Evolutionary conservation across 202 grass and related monocot genomes (phyloP).

Genomic region (Musa balbisiana): DNA sequence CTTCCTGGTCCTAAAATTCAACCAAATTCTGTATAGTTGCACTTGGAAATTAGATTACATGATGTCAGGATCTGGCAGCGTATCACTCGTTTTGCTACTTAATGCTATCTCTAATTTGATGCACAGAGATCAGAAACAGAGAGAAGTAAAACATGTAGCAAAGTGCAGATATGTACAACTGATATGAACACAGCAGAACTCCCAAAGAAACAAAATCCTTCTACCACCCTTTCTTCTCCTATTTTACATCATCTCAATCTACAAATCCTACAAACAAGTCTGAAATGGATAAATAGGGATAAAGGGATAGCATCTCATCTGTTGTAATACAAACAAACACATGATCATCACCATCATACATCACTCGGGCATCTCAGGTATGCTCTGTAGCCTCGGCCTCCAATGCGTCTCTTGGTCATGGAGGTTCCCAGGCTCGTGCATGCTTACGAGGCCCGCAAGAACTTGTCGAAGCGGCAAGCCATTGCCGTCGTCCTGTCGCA

Average conservation of each 20-base stretch:
- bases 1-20: too few species aligned
- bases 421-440: slow-evolving; percentile 13
- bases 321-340: neutral
- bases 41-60: too few species aligned
- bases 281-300: too few species aligned
- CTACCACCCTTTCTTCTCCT: neutral
- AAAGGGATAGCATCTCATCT: too few species aligned
- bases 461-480: slow-evolving; percentile 17
- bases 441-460: slow-evolving; percentile 3
- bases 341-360: too few species aligned
- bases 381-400: slow-evolving; percentile 52
- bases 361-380: slow-evolving; percentile 43
- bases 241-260: too few species aligned
- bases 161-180: neutral
- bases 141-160: neutral
- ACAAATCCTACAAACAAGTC: too few species aligned
- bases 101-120: too few species aligned
- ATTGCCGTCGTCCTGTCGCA: slow-evolving; percentile 29
- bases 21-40: too few species aligned
- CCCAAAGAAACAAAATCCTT: neutral
- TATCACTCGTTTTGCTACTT: too few species aligned
- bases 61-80: too few species aligned
- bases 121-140: too few species aligned
- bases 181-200: neutral
- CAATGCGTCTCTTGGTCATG: slow-evolving; percentile 24